Evolutionary conservation across 768 basidiomycete species (phyloP), one percentile per base, ranked within the genome.

Genomic region (Termitomyces sp.): DNA sequence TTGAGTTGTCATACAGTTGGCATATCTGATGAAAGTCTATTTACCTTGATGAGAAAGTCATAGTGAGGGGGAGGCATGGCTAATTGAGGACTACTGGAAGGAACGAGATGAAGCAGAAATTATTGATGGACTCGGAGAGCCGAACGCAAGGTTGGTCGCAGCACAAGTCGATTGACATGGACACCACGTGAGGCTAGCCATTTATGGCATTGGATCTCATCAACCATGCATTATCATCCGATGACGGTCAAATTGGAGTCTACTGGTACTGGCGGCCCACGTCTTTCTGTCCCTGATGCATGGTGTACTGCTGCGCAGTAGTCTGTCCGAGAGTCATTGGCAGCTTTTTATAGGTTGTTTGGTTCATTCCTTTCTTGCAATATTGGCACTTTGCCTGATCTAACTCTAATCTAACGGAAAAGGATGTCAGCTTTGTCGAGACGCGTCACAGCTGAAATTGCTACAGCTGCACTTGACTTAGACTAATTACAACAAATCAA

Each of bases 41-140:
- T 65, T 60, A 89, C 91, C 80, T 91, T 95, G 85, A 94, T 92
- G 73, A 95, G 82, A 68, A 97, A 96, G 79, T 98, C 95, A 77
- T 98, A 98, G 74, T 97, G 94, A 52, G 92, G 90, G 56, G 91
- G 89, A 52, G 91, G 90, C 91, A 92, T 92, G 55, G 57, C 64
- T 61, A 60, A 61, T 50, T 43, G 33, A 46, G 16, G 51, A 38
- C 20, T 32, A 24, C 20, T 24, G n/a, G 30, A 22, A 30, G 22
- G n/a, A 30, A 46, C 8, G 43, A 51, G 22, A 51, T 55, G 28
- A 46, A 47, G 48, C 54, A 56, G 59, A 35, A 54, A 30, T 45
- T 43, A 45, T 22, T 44, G 20, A 28, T 11, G 18, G n/a, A n/a
- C n/a, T n/a, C n/a, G n/a, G 38, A 22, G 24, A 24, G 18, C 59